Evolutionary conservation across 2,329 filamentous ascomycete genomes (phyloP), one percentile per base, ranked within the genome.

Genomic region (Aspergillus sp.): DNA sequence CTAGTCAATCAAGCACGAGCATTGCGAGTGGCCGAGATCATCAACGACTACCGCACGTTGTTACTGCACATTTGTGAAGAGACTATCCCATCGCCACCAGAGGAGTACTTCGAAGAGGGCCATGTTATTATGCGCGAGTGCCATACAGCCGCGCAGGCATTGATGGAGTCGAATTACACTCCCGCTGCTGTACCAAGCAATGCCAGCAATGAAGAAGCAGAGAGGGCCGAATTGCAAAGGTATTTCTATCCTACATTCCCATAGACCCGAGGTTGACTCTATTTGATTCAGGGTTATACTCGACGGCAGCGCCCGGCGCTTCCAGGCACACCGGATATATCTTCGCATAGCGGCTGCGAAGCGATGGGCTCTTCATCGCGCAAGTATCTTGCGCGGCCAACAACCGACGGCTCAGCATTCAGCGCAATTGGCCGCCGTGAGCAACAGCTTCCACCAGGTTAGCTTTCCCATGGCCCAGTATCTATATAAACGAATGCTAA

Each of bases 1-100:
- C n/a, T 39, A 84, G 81, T 82, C 57, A 84, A 84, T 60, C 75
- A 83, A 61, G 79, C 79, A 49, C 78, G 81, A 60, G 81, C 81
- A 44, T 71, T 84, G 63, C 76, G 81, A 56, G 69, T 84, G 54
- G 73, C 79, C 42, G 81, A 84, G 64, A 75, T 84, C 60, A 80
- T 84, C 70, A 76, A 76, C 53, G 81, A 84, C 67, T 84, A 81
- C 61, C 78, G 80, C 46, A 80, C 78, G 48, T 67, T 83, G 3
- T 77, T 83, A 53, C 65, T 77, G 52, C 79, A 82, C 60, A 79
- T 84, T 48, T 72, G 74, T 25, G 72, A 79, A 51, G 73, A 80
- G 49, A 73, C 75, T 49, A 70, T 74, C 23, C 71, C 72, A 17
- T 72, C 75, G 25, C 70, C 75, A 4, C 68, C 75, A 37, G 77